Conservation (phyloP, 2,329 filamentous ascomycete genomes). For the Paecilomyces niveus region DNA sequence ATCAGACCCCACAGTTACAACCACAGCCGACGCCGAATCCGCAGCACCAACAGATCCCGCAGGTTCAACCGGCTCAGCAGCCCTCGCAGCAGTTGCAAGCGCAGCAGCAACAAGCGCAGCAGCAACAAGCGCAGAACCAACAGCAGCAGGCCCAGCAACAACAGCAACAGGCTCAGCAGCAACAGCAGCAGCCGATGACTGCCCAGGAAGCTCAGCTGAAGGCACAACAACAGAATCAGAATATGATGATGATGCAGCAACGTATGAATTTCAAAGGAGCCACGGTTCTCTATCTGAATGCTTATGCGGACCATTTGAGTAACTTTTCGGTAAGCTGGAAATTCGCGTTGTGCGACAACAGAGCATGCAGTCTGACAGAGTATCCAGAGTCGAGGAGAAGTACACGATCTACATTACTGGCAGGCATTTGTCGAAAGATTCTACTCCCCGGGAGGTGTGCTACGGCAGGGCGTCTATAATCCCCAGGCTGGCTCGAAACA, state of each 20-base stretch:
- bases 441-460: slow-evolving; percentile 70
- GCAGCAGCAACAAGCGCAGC: slow-evolving; percentile 19
- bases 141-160: slow-evolving; percentile 27
- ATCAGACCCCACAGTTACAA: slow-evolving; percentile 24
- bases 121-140: slow-evolving; percentile 21
- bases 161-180: slow-evolving; percentile 20
- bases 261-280: slow-evolving; percentile 33
- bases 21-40: slow-evolving; percentile 29
- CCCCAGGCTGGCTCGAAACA: slow-evolving; percentile 60
- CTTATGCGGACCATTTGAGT: slow-evolving; percentile 51
- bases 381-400: slow-evolving; percentile 49
- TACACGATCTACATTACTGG: slow-evolving; percentile 71
- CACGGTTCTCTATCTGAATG: slow-evolving; percentile 47
- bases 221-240: slow-evolving; percentile 31
- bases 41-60: slow-evolving; percentile 30
- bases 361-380: slow-evolving; percentile 7
- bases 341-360: not conserved
- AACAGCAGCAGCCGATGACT: slow-evolving; percentile 31
- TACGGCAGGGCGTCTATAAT: slow-evolving; percentile 62
- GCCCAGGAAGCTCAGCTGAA: slow-evolving; percentile 34
- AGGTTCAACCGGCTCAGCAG: slow-evolving; percentile 30
- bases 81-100: slow-evolving; percentile 23
- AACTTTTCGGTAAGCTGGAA: slow-evolving; percentile 48
- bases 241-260: slow-evolving; percentile 33
- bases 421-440: slow-evolving; percentile 70